A percentile compares a stretch with the other conserved stretches of the same genome.
Conservation (phyloP, 495 filamentous ascomycete genomes). For the Hamigera avellanea region DNA sequence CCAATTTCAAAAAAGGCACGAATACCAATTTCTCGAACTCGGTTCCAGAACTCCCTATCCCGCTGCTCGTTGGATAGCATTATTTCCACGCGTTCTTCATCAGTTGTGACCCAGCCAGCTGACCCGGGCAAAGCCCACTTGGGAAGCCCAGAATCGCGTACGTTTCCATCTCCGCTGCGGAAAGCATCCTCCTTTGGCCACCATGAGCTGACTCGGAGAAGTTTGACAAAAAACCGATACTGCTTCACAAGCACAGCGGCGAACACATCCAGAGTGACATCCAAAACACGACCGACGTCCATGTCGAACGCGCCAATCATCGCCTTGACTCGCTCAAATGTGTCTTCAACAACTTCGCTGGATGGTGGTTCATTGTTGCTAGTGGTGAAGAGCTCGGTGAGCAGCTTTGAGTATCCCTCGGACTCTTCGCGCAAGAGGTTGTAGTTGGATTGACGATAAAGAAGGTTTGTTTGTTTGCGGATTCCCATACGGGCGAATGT, state of each 20-base stretch:
- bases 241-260: slow-evolving; percentile 75
- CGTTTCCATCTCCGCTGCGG: slow-evolving; percentile 16
- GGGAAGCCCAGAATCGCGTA: slow-evolving; percentile 48
- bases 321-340: slow-evolving; percentile 74
- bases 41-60: slow-evolving; percentile 71
- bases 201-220: slow-evolving; percentile 87
- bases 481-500: slow-evolving; percentile 75
- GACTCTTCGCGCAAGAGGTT: slow-evolving; percentile 93
- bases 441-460: slow-evolving; percentile 94
- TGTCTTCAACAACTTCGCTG: slow-evolving; percentile 53
- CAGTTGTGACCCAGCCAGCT: slow-evolving; percentile 38
- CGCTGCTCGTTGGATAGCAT: slow-evolving; percentile 42
- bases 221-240: slow-evolving; percentile 84
- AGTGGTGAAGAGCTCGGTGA: slow-evolving; percentile 81
- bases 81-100: slow-evolving; percentile 51
- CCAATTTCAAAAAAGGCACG: slow-evolving; percentile 81
- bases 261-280: slow-evolving; percentile 83
- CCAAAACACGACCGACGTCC: slow-evolving; percentile 86
- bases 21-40: slow-evolving; percentile 62
- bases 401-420: slow-evolving; percentile 83
- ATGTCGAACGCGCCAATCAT: slow-evolving; percentile 88
- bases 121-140: slow-evolving; percentile 70
- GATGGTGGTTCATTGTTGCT: slow-evolving; percentile 49
- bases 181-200: slow-evolving; percentile 62
- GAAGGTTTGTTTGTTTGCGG: slow-evolving; percentile 76